Evolutionary conservation across 148 eudicot species (phyloP).

Genomic region (Gaultheria prostrata): DNA sequence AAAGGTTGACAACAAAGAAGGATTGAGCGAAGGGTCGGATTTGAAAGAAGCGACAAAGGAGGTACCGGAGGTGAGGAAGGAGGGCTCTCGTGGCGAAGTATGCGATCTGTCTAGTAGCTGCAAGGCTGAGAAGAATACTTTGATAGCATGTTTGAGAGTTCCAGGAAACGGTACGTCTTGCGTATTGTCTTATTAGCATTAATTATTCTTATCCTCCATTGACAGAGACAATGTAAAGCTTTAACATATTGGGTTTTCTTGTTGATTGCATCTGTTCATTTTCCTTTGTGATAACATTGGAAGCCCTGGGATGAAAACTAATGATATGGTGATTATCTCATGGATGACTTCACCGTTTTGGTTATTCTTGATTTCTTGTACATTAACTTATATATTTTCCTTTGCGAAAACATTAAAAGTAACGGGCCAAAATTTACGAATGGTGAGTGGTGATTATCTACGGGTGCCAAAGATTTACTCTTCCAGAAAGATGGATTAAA

Average conservation of each 20-base stretch:
- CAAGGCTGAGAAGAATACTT: constrained; percentile 40
- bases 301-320: not conserved
- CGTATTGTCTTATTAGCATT: not conserved
- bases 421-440: not conserved
- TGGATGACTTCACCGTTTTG: not conserved
- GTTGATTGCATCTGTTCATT: not conserved
- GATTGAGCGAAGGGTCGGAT: constrained; percentile 15
- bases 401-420: not conserved
- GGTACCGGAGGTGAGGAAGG: constrained; percentile 28
- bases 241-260: not conserved
- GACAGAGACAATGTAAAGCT: not conserved
- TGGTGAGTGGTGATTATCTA: not conserved
- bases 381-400: not conserved
- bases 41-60: constrained; percentile 21
- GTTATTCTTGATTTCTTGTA: not conserved
- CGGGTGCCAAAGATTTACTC: not conserved
- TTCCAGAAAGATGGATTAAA: not conserved
- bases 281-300: not conserved
- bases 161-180: constrained; percentile 61
- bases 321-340: not conserved
- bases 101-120: constrained; percentile 69
- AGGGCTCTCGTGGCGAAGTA: constrained; percentile 36
- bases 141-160: constrained; percentile 74
- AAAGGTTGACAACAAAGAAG: constrained; percentile 12
- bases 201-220: not conserved